Conservation (phyloP, 495 filamentous ascomycete genomes). For the Talaromyces nanjingensis region DNA sequence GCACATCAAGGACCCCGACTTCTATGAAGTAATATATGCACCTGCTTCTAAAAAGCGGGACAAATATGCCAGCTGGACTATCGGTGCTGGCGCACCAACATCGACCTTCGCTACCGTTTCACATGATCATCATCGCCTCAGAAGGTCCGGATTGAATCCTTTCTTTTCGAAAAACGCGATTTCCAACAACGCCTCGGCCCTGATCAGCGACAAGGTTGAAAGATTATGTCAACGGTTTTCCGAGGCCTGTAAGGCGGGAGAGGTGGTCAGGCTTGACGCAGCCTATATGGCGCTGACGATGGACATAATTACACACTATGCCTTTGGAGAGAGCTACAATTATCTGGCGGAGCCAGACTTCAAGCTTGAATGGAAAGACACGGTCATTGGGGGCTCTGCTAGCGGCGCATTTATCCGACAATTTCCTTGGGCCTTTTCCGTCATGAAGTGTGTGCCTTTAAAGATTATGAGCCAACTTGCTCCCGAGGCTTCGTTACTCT, state of each 20-base stretch:
- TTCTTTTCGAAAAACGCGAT: slow-evolving; percentile 39
- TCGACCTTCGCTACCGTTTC: slow-evolving; percentile 24
- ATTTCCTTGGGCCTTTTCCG: slow-evolving; percentile 6
- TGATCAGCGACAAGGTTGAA: slow-evolving; percentile 28
- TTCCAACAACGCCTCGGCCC: slow-evolving; percentile 21
- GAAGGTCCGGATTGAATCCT: slow-evolving; percentile 28
- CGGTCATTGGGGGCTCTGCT: slow-evolving; percentile 4
- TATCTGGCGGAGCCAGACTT: slow-evolving; percentile 15
- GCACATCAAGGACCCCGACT: slow-evolving; percentile 27
- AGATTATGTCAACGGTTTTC: slow-evolving; percentile 22
- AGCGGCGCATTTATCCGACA: not conserved
- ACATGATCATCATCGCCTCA: slow-evolving; percentile 33
- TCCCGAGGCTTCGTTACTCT: not conserved
- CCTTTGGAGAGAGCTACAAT: slow-evolving; percentile 22
- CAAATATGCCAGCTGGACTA: slow-evolving; percentile 10
- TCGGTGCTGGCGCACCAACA: slow-evolving; percentile 8
- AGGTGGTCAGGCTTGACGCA: slow-evolving; percentile 26
- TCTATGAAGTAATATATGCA: slow-evolving; percentile 24
- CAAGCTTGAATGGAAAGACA: slow-evolving; percentile 12
- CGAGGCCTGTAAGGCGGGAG: slow-evolving; percentile 4
- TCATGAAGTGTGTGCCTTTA: slow-evolving; percentile 6
- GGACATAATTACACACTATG: slow-evolving; percentile 41
- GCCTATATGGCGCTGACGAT: slow-evolving; percentile 33
- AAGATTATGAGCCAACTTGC: not conserved
- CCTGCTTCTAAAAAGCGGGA: slow-evolving; percentile 21